Conservation (phyloP, 164 flowering plant species). For the Dillenia turbinata region DNA sequence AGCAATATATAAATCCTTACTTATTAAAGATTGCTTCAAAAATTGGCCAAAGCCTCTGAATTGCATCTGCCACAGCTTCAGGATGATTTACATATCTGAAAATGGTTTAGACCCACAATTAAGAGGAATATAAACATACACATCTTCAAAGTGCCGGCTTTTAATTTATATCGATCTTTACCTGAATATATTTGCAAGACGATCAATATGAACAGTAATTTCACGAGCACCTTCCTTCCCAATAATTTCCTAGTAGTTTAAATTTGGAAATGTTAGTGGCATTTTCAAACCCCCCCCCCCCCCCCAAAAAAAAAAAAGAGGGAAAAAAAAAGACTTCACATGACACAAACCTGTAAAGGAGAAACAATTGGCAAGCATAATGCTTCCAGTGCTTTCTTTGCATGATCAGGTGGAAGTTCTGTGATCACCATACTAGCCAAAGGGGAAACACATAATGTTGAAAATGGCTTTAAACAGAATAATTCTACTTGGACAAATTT, state of each 20-base stretch:
- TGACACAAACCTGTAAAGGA: slow-evolving; percentile 71
- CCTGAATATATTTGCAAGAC: slow-evolving; percentile 92
- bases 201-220: slow-evolving; percentile 86
- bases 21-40: slow-evolving; percentile 87
- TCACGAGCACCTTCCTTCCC: slow-evolving; percentile 80
- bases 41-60: slow-evolving; percentile 93
- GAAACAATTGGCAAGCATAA: slow-evolving; percentile 77
- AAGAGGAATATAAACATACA: background rate
- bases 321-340: background rate
- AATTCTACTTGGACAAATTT: background rate
- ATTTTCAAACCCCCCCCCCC: background rate
- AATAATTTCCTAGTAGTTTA: slow-evolving; percentile 58
- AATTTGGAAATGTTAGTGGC: slow-evolving; percentile 1
- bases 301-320: background rate
- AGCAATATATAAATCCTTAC: slow-evolving; percentile 38
- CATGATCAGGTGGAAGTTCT: slow-evolving; percentile 89
- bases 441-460: too few species aligned
- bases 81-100: slow-evolving; percentile 88
- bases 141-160: background rate
- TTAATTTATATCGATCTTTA: slow-evolving; percentile 12
- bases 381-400: slow-evolving; percentile 81
- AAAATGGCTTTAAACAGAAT: too few species aligned
- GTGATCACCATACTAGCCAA: slow-evolving; percentile 79
- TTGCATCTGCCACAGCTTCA: slow-evolving; percentile 96
- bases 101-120: slow-evolving; percentile 14